Evolutionary conservation across 2,329 filamentous ascomycete genomes (phyloP), one percentile per base, ranked within the genome.

Genomic region (Xylaria sp.): DNA sequence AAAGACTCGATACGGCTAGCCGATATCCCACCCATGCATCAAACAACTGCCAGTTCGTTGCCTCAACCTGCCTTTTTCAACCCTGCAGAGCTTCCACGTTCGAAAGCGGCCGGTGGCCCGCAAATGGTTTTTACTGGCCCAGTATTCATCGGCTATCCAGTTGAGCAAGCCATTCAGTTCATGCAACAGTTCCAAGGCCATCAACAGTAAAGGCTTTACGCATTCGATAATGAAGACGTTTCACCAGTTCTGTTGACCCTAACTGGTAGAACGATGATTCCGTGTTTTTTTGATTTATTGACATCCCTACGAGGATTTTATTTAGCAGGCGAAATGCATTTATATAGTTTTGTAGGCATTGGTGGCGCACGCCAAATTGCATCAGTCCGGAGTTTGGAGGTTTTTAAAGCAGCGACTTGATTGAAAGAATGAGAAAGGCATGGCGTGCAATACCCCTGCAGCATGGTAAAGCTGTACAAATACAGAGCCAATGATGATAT

Each of bases 101-200:
- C 56, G 78, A 81, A 72, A 75, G 74, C 61, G 72, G 76, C 73
- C 10, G 72, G 73, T 25, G 65, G 70, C 10, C 87, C 92, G 10
- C 90, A 91, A 73, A 91, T 97, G 87, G 84, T 97, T 0, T 97
- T 97, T 76, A 97, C 93, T 9, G 95, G 95, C 0, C 95, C 95
- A 0, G 94, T 97, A 0, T 97, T 97, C 76, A 93, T 98, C 74
- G 95, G 95, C 0, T 97, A 97, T 76, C 89, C 91, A 10, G 87
- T 93, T 69, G 93, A 97, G 67, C 90, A 97, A 77, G 92, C 93
- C n/a, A 87, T 93, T 28, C 85, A 88, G 63, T 86, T 97, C 60
- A 86, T 97, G 83, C 89, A 91, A 72, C 84, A 88, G 63, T 86
- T 84, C 67, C 84, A 83, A 77, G 74, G 70, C 20, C 74, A 72